Conservation (phyloP, 2,329 filamentous ascomycete species). For the Pseudogymnoascus sp. region DNA sequence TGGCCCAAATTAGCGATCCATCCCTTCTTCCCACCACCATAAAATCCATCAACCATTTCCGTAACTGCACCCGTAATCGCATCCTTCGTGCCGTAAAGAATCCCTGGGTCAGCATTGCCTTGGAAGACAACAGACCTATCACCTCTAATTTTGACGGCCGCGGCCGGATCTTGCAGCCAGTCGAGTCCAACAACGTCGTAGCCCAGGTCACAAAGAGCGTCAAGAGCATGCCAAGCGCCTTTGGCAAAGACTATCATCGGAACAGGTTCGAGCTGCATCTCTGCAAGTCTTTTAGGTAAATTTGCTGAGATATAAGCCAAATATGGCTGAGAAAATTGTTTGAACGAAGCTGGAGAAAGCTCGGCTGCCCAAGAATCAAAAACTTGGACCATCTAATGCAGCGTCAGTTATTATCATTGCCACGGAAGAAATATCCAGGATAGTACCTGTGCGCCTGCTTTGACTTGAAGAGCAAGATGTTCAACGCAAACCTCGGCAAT, state of each 20-base stretch:
- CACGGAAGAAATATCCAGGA: not conserved
- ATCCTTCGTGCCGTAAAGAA: slow-evolving; percentile 77
- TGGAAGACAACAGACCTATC: slow-evolving; percentile 73
- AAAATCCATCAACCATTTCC: slow-evolving; percentile 86
- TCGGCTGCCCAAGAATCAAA: slow-evolving; percentile 99
- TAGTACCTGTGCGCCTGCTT: slow-evolving; percentile 78
- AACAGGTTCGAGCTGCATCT: slow-evolving; percentile 70
- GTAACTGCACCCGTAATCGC: slow-evolving; percentile 78
- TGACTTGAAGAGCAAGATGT: slow-evolving; percentile 84
- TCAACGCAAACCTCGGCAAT: slow-evolving; percentile 93
- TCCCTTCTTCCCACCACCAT: slow-evolving; percentile 71
- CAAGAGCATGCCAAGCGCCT: slow-evolving; percentile 91
- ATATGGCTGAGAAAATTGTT: slow-evolving; percentile 79
- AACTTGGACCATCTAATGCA: slow-evolving; percentile 71
- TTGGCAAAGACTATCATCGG: slow-evolving; percentile 99
- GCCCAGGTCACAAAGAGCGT: slow-evolving; percentile 77
- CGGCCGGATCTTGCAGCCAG: slow-evolving; percentile 84
- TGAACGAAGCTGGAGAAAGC: slow-evolving; percentile 76
- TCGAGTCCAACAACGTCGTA: slow-evolving; percentile 94
- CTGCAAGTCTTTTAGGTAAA: slow-evolving; percentile 66
- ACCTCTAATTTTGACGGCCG: slow-evolving; percentile 74
- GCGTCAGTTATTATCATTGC: not conserved
- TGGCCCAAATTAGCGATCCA: slow-evolving; percentile 98
- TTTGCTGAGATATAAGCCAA: slow-evolving; percentile 76
- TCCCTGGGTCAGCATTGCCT: slow-evolving; percentile 91